Evolutionary conservation across 345 rosid species (phyloP).

Genomic region (Gossypium raimondii): DNA sequence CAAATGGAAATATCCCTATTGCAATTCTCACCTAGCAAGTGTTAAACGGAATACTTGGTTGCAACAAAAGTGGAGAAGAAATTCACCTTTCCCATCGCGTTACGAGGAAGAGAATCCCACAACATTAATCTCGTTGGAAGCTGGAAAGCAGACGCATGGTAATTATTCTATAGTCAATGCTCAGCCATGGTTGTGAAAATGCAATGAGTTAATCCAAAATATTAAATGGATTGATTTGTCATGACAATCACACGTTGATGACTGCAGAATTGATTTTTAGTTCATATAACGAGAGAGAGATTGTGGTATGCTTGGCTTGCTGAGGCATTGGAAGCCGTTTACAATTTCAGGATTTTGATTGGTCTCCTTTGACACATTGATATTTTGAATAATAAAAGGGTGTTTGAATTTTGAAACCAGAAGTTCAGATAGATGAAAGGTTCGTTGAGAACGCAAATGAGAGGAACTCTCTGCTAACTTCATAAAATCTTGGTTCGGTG

Average conservation of each 20-base stretch:
- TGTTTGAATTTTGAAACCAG: background rate
- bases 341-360: background rate
- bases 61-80: constrained; percentile 3
- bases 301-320: background rate
- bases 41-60: background rate
- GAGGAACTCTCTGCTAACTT: background rate
- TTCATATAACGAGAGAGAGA: background rate
- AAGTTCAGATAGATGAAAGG: background rate
- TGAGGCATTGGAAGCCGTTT: background rate
- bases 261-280: background rate
- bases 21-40: background rate
- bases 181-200: background rate
- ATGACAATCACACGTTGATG: background rate
- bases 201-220: background rate
- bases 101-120: constrained; percentile 90
- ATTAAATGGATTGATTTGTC: background rate
- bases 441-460: background rate
- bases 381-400: background rate
- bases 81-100: constrained; percentile 96
- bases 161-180: background rate
- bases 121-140: constrained; percentile 74
- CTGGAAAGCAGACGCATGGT: constrained; percentile 30
- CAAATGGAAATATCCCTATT: background rate
- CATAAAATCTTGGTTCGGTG: background rate
- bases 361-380: background rate